Conservation (phyloP, 805 yeast genomes). For the Ogataea trehaloabstinens region DNA sequence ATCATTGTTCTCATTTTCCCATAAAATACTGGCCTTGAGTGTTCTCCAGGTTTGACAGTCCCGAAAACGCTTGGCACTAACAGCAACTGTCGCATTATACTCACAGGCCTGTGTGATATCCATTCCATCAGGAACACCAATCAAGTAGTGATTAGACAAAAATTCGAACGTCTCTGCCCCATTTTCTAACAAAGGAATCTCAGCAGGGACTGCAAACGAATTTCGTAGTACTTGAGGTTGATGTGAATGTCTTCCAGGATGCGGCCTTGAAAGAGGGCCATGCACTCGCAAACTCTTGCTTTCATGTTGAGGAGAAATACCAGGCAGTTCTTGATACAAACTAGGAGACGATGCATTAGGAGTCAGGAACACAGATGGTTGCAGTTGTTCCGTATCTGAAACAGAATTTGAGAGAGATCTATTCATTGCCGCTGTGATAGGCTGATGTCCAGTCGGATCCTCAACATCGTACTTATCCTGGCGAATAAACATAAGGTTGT, state of each 20-base stretch:
- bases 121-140: constrained; percentile 47
- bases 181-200: constrained; percentile 41
- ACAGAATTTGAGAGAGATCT: constrained; percentile 7
- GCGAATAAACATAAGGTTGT: constrained; percentile 49
- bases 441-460: constrained; percentile 7
- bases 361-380: not conserved
- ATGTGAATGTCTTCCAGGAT: constrained; percentile 15
- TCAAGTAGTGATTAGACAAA: constrained; percentile 48
- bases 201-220: constrained; percentile 40
- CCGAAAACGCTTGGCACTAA: constrained; percentile 45
- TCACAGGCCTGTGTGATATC: constrained; percentile 53
- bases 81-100: constrained; percentile 56
- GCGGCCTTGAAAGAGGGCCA: not conserved
- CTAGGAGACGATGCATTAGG: not conserved
- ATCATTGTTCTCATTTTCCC: constrained; percentile 23
- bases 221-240: constrained; percentile 12
- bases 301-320: not conserved
- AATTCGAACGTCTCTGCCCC: constrained; percentile 45
- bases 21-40: constrained; percentile 46
- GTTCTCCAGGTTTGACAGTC: constrained; percentile 66
- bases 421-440: constrained; percentile 12
- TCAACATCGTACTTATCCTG: constrained; percentile 49
- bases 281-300: too few relatives aligned
- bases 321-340: not conserved
- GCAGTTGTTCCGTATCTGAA: not conserved